Base-by-base conservation (phyloP, 192 early-diverging fungal genomes). In the Podila verticillata region DNA sequence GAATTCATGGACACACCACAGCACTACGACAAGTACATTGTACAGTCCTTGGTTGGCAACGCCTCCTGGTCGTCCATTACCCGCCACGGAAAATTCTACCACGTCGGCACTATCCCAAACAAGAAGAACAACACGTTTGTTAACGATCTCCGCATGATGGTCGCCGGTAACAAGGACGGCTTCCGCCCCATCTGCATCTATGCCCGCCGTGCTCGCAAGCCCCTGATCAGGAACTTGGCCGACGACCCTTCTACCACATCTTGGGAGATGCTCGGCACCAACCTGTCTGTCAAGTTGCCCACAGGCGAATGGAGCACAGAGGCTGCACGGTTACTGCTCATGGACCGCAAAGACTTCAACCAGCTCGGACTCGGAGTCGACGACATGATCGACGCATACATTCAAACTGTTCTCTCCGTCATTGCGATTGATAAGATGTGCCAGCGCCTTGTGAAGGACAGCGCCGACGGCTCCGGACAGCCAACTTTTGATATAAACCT, bases 221-320 rank as follows among this genome's bases (percentile, higher is more conserved):
- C 94, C 6, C 74, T 96, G 31, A 59, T 91, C 26, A 75, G 78
- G 34, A 32, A 72, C 54, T 57, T 82, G 7, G 66, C 73, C 12
- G 82, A 84, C 36, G 75, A 74, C 32, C 72, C 60, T 0, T 32
- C 66, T 9, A 79, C 82, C 5, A 88, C 90, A 9, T 93, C 95
- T 31, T 96, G 95, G 95, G 93, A 95, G 67, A 96, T 96, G 95
- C 87, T 96, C 9, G 95, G 93, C 28, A 96, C 94, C 3, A 96
- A 96, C 65, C 83, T 96, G 30, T 91, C 90, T 13, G 91, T 96
- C 72, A 95, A 94, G 83, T 62, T 88, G 29, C 88, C 91, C 12
- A 86, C 89, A 29, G 92, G 91, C 48, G 87, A 89, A 47, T 96
- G 93, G 94, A 90, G 90, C 13, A 94, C 94, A n/a, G 94, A 96